Evolutionary conservation across 345 rosid genomes (phyloP), one percentile per base, ranked within the genome.

Genomic region (Eucalyptus viminalis): DNA sequence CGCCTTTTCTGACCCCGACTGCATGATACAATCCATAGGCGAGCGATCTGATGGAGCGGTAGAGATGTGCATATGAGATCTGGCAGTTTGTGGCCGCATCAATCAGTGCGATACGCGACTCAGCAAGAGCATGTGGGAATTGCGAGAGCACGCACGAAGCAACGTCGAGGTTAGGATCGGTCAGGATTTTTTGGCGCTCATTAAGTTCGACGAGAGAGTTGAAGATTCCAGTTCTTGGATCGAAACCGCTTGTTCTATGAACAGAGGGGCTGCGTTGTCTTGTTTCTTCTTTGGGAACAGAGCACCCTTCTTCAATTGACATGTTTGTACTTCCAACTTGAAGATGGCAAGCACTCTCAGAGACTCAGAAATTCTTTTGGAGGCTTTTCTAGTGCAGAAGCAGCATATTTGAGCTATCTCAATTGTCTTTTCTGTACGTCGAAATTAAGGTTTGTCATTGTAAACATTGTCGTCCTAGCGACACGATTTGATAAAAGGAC

Each of bases 1-100:
- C 95, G 3, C 95, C 95, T 90, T 93, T 94, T 40, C 88, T 89
- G 86, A 95, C 87, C 37, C 95, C 95, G 4, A 89, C 90, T 7
- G 89, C 95, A 5, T 92, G 93, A 89, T 93, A 90, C 40, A 95
- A 91, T 9, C 95, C 93, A 2, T 90, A 86, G 47, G 95, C 94
- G 22, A 95, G 94, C 9, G 94, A 89, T 11, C 62, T 91, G 89
- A 94, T 88, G 3, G 96, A 94, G 50, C 90, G 91, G 34, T 31
- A 88, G 88, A 95, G 94, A 67, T 94, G 90, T 3, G 93, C 91
- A n/a, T 93, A 94, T 4, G 93, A 91, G 86, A 94, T 88, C 7
- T 56, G 88, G 9, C 47, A 89, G 87, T 69, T 86, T 2, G 94
- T 91, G 21, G 91, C 90, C 11, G 93, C 86, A 87, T 95, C 96